Evolutionary conservation across 2,329 filamentous ascomycete species (phyloP), one percentile per base, ranked within the genome.

Genomic region (Penicillium carneum): DNA sequence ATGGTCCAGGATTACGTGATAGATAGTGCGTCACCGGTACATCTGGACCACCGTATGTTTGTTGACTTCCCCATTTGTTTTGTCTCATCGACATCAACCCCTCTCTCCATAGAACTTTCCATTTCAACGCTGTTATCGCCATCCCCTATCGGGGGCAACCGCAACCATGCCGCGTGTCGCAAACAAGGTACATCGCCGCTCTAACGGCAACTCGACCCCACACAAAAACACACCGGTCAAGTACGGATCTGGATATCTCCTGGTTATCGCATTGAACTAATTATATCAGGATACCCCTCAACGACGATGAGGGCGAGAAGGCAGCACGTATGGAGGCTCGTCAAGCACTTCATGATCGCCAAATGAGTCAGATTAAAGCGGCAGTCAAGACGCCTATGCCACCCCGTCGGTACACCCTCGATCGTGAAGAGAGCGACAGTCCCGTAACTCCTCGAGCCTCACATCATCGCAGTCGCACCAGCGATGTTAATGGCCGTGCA

Each of bases 241-340:
- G 80, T 82, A 77, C 59, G 79, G 71, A 33, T 12, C 12, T 41
- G 12, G 29, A 11, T n/a, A 42, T 43, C 5, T 52, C 18, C 46
- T 38, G 41, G 39, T 50, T 39, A 34, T 38, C 33, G 46, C 36
- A 46, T 12, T 34, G 4, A 56, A 52, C 66, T 70, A 38, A 68
- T 61, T 16, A 47, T 71, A 38, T 59, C 57, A 96, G 92, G 76
- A 96, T 99, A 62, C 93, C 95, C 38, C 87, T 99, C 65, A 98
- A 98, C 81, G 95, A 99, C 81, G 95, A 99, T 83, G 89, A 87
- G 63, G 88, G 90, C 70, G 95, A 99, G 81, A 97, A 96, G 79
- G 93, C 93, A 50, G 89, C 90, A 70, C 90, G 95, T 51, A 84
- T 94, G 72, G 90, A 95, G 74, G 93, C 91, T 63, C 89, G 95